A percentile compares a stretch with the other conserved stretches of the same genome.
These are phyloP conservation scores for Eutypa lata DNA, from an alignment of 2,329 filamentous ascomycete genomes.

Conservation along the genomic window DNA sequence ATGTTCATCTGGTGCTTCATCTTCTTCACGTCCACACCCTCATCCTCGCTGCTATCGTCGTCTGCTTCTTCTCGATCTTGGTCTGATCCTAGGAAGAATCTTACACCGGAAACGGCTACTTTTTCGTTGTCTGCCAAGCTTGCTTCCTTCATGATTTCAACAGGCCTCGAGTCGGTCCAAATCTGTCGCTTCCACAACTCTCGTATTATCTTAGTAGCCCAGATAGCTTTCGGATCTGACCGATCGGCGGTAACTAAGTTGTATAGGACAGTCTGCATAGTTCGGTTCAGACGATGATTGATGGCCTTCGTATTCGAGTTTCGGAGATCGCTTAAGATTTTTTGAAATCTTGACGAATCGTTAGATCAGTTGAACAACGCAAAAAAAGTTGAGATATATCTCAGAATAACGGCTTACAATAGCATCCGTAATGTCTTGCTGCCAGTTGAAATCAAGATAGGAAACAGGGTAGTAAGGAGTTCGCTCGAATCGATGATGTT, in stretches of 20 bases:
- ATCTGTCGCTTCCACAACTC: constrained; percentile 96
- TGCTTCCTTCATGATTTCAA: constrained; percentile 98
- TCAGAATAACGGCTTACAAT: constrained; percentile 38
- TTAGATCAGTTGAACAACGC: constrained; percentile 34
- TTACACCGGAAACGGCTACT: constrained; percentile 79
- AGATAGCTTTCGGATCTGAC: constrained; percentile 80
- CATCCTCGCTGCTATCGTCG: constrained; percentile 83
- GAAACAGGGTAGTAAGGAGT: constrained; percentile 88
- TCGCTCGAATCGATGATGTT: constrained; percentile 83
- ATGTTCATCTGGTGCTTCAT: constrained; percentile 83
- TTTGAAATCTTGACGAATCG: constrained; percentile 45
- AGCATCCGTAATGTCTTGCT: constrained; percentile 85
- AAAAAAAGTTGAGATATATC: background rate
- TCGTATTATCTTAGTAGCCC: constrained; percentile 92
- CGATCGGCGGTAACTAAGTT: constrained; percentile 87
- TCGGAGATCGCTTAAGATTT: constrained; percentile 87
- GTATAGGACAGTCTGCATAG: constrained; percentile 88
- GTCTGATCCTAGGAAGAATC: constrained; percentile 94
- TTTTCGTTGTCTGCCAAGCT: constrained; percentile 88
- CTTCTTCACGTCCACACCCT: constrained; percentile 73
- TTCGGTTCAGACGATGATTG: constrained; percentile 90
- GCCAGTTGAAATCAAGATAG: constrained; percentile 84
- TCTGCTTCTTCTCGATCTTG: constrained; percentile 92
- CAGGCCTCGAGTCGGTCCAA: constrained; percentile 90
- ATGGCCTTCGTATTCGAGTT: constrained; percentile 82